phyloP scores from a whole-genome alignment of 352 stramenopile species.

The Thalassiosira pacifica region DNA sequence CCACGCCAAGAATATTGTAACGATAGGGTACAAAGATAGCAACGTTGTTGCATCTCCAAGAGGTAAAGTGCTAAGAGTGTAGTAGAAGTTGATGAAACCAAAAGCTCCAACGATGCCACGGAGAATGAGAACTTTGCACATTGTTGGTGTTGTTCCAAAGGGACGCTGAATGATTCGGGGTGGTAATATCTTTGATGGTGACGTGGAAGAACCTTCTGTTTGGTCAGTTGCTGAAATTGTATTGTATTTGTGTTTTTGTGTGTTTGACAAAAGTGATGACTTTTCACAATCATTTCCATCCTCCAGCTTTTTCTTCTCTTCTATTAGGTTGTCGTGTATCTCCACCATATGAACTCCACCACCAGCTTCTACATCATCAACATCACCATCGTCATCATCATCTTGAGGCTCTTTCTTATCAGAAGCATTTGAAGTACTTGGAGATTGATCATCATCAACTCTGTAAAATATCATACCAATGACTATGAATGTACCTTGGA shows the following conservation, averaged over 20 bases:
- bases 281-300: constrained; percentile 3
- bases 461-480: constrained; percentile 52
- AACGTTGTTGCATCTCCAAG: constrained; percentile 70
- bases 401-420: neutral
- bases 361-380: constrained; percentile 4
- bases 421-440: neutral
- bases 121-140: constrained; percentile 53
- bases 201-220: neutral
- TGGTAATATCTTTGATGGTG: neutral
- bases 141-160: constrained; percentile 46
- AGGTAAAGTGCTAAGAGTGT: constrained; percentile 58
- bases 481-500: constrained; percentile 63
- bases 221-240: neutral
- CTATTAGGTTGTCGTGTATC: neutral
- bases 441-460: constrained; percentile 19
- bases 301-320: constrained; percentile 28
- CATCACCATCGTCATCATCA: neutral
- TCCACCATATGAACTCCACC: neutral
- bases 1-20: constrained; percentile 64
- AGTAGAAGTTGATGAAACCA: constrained; percentile 64
- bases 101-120: constrained; percentile 61
- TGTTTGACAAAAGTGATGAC: constrained; percentile 27
- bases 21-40: constrained; percentile 65
- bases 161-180: constrained; percentile 47
- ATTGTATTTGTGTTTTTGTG: neutral